Conservation (phyloP, 306 rosid genomes). For the Cucumis hystrix region DNA sequence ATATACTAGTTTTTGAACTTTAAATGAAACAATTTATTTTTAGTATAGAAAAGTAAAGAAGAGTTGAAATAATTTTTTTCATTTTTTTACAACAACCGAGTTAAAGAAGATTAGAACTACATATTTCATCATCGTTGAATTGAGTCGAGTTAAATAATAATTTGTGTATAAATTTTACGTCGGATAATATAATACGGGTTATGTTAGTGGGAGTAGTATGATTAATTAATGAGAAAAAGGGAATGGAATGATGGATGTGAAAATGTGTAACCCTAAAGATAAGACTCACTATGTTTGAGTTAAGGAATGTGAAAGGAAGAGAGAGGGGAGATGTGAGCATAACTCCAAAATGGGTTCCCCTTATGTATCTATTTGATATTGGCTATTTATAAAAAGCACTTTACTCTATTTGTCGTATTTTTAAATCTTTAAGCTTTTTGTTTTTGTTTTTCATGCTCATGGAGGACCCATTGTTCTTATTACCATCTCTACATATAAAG, state of each 20-base stretch:
- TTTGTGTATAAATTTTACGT: no score
- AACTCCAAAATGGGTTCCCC: background rate
- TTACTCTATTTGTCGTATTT: background rate
- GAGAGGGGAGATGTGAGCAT: background rate
- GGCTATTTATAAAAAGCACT: background rate
- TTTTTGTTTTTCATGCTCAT: background rate
- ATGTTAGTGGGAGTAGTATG: no score
- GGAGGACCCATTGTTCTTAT: background rate
- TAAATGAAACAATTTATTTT: no score
- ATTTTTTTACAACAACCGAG: no score
- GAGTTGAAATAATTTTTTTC: no score
- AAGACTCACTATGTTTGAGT: background rate
- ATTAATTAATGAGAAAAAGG: background rate
- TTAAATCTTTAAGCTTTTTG: background rate
- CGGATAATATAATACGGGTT: no score
- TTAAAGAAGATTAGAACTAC: no score
- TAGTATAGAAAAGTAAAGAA: no score
- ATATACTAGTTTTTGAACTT: no score
- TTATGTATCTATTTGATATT: background rate
- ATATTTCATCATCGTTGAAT: no score
- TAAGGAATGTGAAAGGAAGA: background rate
- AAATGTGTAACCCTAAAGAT: background rate
- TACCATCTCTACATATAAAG: background rate
- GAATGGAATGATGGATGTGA: background rate
- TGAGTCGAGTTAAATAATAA: no score